phyloP scores from a whole-genome alignment of 768 basidiomycete genomes.

The Punctularia strigosozonata region DNA sequence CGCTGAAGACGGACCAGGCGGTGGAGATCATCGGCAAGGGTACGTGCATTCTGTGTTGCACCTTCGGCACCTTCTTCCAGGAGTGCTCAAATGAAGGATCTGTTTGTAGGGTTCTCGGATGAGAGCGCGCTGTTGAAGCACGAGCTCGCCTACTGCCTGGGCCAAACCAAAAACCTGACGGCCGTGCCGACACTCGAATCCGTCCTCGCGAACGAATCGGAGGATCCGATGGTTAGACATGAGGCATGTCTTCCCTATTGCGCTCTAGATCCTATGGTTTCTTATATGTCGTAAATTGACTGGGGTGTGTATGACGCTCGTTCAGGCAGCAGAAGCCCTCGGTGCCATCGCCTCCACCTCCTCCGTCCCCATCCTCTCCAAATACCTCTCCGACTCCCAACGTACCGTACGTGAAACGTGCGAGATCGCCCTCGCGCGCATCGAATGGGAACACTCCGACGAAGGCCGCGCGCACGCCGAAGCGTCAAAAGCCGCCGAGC shows the following conservation, averaged over 20 bases:
- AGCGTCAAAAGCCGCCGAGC: constrained; percentile 27
- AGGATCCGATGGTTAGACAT: constrained; percentile 96
- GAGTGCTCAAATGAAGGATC: neutral
- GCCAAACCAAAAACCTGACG: constrained; percentile 66
- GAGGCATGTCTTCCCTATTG: constrained; percentile 44
- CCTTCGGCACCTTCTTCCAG: neutral
- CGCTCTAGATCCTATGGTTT: neutral
- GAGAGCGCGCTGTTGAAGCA: constrained; percentile 89
- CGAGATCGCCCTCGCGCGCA: constrained; percentile 93
- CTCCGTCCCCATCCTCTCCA: constrained; percentile 57
- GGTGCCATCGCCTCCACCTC: constrained; percentile 73
- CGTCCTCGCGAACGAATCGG: constrained; percentile 54
- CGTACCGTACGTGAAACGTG: constrained; percentile 87
- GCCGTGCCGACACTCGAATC: constrained; percentile 74
- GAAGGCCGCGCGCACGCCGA: constrained; percentile 39
- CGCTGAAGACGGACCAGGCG: constrained; percentile 66
- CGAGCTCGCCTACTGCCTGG: constrained; percentile 94
- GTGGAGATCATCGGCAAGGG: constrained; percentile 82
- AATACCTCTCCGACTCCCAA: constrained; percentile 62
- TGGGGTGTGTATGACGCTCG: no score
- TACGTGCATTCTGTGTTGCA: constrained; percentile 16
- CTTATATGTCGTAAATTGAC: neutral
- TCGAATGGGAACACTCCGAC: constrained; percentile 81
- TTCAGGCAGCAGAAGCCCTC: constrained; percentile 96
- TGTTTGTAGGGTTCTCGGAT: constrained; percentile 65